Evolutionary conservation across 2,329 filamentous ascomycete species (phyloP), one percentile per base, ranked within the genome.

Genomic region (Aschersonia sp.): DNA sequence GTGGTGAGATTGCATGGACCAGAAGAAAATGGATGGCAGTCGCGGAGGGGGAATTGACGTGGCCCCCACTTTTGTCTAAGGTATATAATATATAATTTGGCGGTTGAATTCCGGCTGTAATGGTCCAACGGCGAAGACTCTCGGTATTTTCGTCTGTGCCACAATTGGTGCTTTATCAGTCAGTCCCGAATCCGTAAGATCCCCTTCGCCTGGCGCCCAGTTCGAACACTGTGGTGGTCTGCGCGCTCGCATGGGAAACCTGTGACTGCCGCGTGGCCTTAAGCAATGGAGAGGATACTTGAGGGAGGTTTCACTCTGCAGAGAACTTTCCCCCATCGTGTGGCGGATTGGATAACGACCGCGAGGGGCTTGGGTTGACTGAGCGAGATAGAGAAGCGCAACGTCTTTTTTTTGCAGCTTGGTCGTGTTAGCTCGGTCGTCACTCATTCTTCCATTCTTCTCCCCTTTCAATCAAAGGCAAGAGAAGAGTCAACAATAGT

Each of bases 221-320:
- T 68, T 69, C 78, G 80, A 83, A 82, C 72, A 75, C 72, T 55
- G 77, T 75, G 79, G 78, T 78, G 77, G 71, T 59, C 65, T 43
- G 63, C 66, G 72, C 75, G 81, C 78, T 82, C 78, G 73, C 71
- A 72, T 59, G 73, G 80, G 80, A 64, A 83, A 73, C 80, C 74
- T 70, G 72, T 75, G 80, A 82, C 43, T 47, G 65, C 72, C 78
- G 72, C 61, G 69, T 63, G 66, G 66, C 71, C 77, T 66, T 82
- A 75, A 80, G 79, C 75, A 78, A 76, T 80, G 79, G 75, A 77
- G 75, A 77, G 69, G 59, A 83, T 62, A 58, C 78, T 82, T 78
- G 72, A 83, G 80, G 74, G 78, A 81, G 79, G 79, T 50, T 67
- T 82, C 75, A 83, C 79, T 80, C 77, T 80, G 78, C 79, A 83